Base-by-base conservation (phyloP, 2,329 filamentous ascomycete genomes). In the Penicillium sp. region DNA sequence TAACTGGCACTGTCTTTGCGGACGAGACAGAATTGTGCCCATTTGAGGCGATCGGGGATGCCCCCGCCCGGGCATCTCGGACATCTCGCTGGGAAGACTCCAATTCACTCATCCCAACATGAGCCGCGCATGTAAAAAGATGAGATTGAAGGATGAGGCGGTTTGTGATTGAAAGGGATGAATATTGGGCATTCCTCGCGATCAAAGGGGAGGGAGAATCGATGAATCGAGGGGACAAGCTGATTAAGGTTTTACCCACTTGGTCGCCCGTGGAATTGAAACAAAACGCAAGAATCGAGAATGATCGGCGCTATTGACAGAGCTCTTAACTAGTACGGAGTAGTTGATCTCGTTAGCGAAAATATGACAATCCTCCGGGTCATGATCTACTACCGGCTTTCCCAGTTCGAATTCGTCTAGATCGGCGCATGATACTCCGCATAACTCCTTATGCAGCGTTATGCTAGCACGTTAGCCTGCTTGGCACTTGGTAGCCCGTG, bases 271-370 rank as follows among this genome's bases (percentile, higher is more conserved):
- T 19, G 16, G 14, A 18, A 25, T 25, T 25, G 25, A 28, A 28
- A n/a, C n/a, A n/a, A n/a, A n/a, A n/a, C n/a, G n/a, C 37, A 4
- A 11, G 22, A 22, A 16, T 4, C 18, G 43, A 27, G 29, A 34
- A 16, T n/a, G 56, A 57, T 58, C 54, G 45, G 50, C 56, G 16
- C 51, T 52, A 56, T 56, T 40, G 51, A 50, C 31, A 14, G 16
- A 34, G 28, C 27, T 51, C 53, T 56, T 50, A 30, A 35, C 35
- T 42, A 30, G n/a, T n/a, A n/a, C n/a, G n/a, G n/a, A 22, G 3
- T 22, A 22, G 41, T 36, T 29, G 12, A 19, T 37, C 14, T n/a
- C n/a, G n/a, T n/a, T 5, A 14, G 34, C n/a, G 9, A 12, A 30
- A 29, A 11, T 5, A 30, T 29, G 41, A 30, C 8, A 25, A 13